Percentiles rank a stretch among this genome's conserved stretches.
Conservation (phyloP, 2,329 filamentous ascomycete genomes). For the Colletotrichum sp. region DNA sequence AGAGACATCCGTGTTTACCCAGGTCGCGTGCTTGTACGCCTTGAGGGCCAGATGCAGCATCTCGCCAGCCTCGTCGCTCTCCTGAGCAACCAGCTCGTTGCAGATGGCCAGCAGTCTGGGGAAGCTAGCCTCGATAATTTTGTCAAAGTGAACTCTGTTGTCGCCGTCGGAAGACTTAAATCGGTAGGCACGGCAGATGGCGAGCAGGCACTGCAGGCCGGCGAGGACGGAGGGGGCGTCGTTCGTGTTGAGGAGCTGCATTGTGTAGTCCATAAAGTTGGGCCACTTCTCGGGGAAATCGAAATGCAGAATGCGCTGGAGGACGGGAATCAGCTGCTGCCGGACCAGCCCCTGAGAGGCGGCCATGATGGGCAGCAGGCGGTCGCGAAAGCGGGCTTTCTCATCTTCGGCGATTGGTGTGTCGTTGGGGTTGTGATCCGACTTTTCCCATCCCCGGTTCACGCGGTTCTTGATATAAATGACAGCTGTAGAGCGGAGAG, state of each 20-base stretch:
- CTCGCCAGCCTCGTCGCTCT: conserved; percentile 91
- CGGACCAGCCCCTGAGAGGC: conserved; percentile 81
- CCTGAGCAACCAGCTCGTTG: conserved; percentile 86
- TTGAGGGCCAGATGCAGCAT: conserved; percentile 96
- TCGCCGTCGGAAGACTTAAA: conserved; percentile 86
- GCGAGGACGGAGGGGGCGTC: conserved; percentile 88
- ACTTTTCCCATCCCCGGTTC: conserved; percentile 85
- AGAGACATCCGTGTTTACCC: conserved; percentile 55
- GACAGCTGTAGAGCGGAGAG: conserved; percentile 66
- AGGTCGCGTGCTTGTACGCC: conserved; percentile 97
- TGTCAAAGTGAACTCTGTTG: conserved; percentile 84
- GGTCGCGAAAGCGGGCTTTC: conserved; percentile 84
- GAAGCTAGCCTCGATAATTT: conserved; percentile 91
- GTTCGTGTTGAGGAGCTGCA: conserved; percentile 86
- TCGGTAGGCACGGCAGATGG: conserved; percentile 93
- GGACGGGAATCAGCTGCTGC: conserved; percentile 89
- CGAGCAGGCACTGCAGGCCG: conserved; percentile 90
- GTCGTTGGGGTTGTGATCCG: conserved; percentile 75
- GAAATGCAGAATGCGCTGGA: conserved; percentile 94
- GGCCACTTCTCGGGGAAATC: conserved; percentile 97
- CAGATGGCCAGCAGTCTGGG: conserved; percentile 87
- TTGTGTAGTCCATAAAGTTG: conserved; percentile 89
- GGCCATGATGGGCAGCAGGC: conserved; percentile 87
- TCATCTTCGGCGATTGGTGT: conserved; percentile 85
- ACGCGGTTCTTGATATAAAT: conserved; percentile 99